Base-by-base conservation (phyloP, 129 eudicot genomes). In the Solidago caesia region DNA sequence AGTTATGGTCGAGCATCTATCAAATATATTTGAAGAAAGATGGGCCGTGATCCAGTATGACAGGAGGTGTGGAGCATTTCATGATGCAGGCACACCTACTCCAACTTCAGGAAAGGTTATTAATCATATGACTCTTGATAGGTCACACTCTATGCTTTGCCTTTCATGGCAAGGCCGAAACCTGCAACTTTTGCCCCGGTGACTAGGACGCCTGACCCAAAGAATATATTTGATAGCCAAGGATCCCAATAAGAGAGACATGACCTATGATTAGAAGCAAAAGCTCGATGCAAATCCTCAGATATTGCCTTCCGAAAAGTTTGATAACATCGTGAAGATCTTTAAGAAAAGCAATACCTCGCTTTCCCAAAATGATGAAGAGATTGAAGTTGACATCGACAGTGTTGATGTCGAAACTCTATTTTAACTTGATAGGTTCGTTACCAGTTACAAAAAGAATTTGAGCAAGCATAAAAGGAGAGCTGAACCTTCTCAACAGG, bases 361-460 rank as follows among this genome's bases (percentile, higher is more conserved):
- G 2, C 76, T 90, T 51, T 62, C 86, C 48, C 97, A 90, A 82
- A 81, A 87, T 41, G 88, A 88, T 56, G 98, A 88, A 53, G 97
- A 94, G 82, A 85, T 94, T 80, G 98, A 94, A 80, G 92, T 94
- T 64, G 98, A 94, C 46, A 90, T 94, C 33, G 97, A 94, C 70
- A 88, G 81, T 70, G 96, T 90, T 52, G 96, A 94, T 79, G 77
- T 91, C 3, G 97, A 94, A 82, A 94, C 98, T 21, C 86, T 94
- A 26, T 94, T 97, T 97, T 97, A 94, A 65, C 97, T 94, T 44
- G 98, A 94, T 82, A 80, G 98, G 78, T 90, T 88, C 80, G 96
- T 94, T n/a, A 88, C 87, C 25, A 90, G 90, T 79, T 94, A 86
- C 82, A 94, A 89, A 79, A 94, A 94, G 97, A 87, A 87, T 75